A percentile compares a stretch with the other conserved stretches of the same genome.
Conservation (phyloP, 2,329 filamentous ascomycete genomes). For the Epichloe coenophiala region DNA sequence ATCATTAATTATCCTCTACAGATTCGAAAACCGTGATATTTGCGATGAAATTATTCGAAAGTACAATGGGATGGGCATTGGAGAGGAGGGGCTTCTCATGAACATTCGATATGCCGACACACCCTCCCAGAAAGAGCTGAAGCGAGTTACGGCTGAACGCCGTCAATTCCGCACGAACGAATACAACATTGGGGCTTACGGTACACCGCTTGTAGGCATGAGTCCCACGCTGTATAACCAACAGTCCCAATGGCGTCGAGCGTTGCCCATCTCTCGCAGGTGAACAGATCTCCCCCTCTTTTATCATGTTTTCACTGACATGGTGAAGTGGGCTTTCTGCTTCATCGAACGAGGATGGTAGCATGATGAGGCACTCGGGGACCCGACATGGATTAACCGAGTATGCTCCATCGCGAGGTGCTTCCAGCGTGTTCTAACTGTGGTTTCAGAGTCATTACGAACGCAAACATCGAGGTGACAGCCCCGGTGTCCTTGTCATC, state of each 20-base stretch:
- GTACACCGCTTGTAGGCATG: constrained; percentile 46
- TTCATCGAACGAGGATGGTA: constrained; percentile 16
- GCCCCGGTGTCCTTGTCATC: constrained; percentile 28
- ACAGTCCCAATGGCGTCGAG: constrained; percentile 24
- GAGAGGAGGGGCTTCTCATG: constrained; percentile 68
- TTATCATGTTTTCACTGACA: constrained; percentile 1
- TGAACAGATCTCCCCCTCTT: constrained; percentile 10
- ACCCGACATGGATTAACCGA: constrained; percentile 21
- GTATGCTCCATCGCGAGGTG: constrained; percentile 19
- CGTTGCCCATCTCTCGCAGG: constrained; percentile 17
- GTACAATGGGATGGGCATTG: constrained; percentile 68
- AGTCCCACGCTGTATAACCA: constrained; percentile 24
- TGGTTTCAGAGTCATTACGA: constrained; percentile 22
- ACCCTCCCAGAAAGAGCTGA: constrained; percentile 89
- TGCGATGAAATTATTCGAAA: constrained; percentile 81
- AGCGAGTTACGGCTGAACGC: constrained; percentile 88
- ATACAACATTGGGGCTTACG: constrained; percentile 67
- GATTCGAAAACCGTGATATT: constrained; percentile 78
- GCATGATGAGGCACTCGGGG: constrained; percentile 16
- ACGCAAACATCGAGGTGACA: constrained; percentile 26
- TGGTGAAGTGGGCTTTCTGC: constrained; percentile 13
- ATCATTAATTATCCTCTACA: constrained; percentile 22
- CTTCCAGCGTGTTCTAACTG: constrained; percentile 20
- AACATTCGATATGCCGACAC: constrained; percentile 97
- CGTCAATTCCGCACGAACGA: constrained; percentile 93